Conservation (phyloP, 352 stramenopile genomes). For the Globisporangium apiculatum region DNA sequence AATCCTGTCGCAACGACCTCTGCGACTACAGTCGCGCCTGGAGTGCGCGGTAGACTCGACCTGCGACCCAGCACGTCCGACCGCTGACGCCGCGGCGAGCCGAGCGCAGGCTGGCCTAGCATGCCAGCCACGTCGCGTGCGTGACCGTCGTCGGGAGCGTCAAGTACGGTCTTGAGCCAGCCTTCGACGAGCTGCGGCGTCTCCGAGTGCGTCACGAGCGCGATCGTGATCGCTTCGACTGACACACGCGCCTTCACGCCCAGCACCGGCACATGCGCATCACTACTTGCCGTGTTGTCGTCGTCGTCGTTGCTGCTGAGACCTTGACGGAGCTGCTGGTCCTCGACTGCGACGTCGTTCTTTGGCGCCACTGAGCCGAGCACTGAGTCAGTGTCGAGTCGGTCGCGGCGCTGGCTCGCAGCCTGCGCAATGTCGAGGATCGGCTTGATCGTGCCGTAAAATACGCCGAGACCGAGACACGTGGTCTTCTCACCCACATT, state of each 20-base stretch:
- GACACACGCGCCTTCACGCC: constrained; percentile 17
- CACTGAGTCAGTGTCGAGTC: constrained; percentile 7
- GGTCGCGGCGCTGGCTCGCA: constrained; percentile 6
- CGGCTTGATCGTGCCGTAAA: constrained; percentile 16
- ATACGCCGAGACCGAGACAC: constrained; percentile 10
- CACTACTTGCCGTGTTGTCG: no score
- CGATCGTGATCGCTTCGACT: constrained; percentile 44
- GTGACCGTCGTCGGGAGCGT: constrained; percentile 11
- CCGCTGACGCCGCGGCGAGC: constrained; percentile 16
- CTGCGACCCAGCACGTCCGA: constrained; percentile 11
- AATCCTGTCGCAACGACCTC: constrained; percentile 25
- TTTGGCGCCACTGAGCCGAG: constrained; percentile 8
- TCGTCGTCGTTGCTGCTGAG: neutral
- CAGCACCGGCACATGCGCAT: neutral
- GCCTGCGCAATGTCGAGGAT: constrained; percentile 12
- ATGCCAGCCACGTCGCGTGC: constrained; percentile 8
- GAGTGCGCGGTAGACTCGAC: constrained; percentile 7
- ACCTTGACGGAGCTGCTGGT: neutral
- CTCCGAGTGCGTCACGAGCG: constrained; percentile 36
- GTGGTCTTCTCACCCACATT: constrained; percentile 16
- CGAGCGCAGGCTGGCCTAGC: constrained; percentile 8
- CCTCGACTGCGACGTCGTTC: constrained; percentile 2
- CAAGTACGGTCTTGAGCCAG: constrained; percentile 37
- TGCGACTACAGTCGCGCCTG: constrained; percentile 18
- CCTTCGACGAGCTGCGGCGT: constrained; percentile 36